Conservation (phyloP, 108 stramenopile genomes). For the Nannochloropsis gaditana region DNA sequence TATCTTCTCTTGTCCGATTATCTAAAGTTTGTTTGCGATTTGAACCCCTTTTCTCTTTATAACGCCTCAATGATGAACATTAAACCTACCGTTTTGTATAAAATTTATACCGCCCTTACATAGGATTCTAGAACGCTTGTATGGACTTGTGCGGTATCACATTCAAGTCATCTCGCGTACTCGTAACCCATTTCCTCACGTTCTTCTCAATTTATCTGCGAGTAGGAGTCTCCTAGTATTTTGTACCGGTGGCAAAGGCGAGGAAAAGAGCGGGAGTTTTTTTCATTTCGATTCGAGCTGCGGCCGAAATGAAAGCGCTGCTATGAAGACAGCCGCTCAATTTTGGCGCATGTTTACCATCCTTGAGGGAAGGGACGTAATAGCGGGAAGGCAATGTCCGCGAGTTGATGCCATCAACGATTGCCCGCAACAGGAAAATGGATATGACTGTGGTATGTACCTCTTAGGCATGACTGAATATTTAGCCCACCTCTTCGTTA, state of each 20-base stretch:
- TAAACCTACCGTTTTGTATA: no score
- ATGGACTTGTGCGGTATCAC: no score
- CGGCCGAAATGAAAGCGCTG: conserved; percentile 25
- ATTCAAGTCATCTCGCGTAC: no score
- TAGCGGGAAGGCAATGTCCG: background rate
- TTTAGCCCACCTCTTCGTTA: conserved; percentile 25
- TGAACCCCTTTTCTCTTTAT: no score
- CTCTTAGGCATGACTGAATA: conserved; percentile 36
- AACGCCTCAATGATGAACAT: no score
- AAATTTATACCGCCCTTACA: no score
- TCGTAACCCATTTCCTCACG: no score
- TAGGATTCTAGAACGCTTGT: no score
- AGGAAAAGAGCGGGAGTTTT: conserved; percentile 15
- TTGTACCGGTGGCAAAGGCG: background rate
- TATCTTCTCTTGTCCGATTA: no score
- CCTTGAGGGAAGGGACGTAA: background rate
- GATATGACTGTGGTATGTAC: conserved; percentile 50
- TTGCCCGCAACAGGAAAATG: conserved; percentile 43
- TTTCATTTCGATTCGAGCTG: conserved; percentile 39
- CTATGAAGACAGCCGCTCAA: conserved; percentile 25
- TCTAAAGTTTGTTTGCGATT: no score
- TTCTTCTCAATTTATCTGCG: background rate
- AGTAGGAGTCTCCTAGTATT: conserved; percentile 40
- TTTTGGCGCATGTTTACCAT: conserved; percentile 29
- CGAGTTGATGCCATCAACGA: conserved; percentile 22